Evolutionary conservation across 495 filamentous ascomycete genomes (phyloP).

Genomic region (Recurvomyces mirabilis): DNA sequence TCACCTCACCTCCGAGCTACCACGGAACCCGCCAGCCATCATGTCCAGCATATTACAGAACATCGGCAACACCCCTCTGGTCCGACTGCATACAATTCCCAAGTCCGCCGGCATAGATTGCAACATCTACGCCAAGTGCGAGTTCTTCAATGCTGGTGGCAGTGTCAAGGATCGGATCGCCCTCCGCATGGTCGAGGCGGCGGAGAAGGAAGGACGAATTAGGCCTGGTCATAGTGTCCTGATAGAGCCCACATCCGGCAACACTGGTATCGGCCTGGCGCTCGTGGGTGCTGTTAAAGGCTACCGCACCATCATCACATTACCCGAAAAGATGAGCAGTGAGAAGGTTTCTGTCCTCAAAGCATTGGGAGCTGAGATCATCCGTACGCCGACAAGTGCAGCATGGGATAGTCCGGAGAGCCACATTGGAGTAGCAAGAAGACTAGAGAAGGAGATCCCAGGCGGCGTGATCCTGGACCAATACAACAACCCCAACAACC

Average conservation of each 20-base stretch:
- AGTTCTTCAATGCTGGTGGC: conserved; percentile 95
- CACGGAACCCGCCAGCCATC: conserved; percentile 44
- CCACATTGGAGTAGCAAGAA: conserved; percentile 87
- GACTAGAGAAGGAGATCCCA: conserved; percentile 87
- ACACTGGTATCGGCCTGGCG: conserved; percentile 94
- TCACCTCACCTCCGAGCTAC: conserved; percentile 29
- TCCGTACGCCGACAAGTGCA: conserved; percentile 91
- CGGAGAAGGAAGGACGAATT: conserved; percentile 80
- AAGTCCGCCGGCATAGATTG: conserved; percentile 79
- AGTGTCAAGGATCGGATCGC: conserved; percentile 98
- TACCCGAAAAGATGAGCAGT: conserved; percentile 98
- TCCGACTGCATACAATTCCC: conserved; percentile 82
- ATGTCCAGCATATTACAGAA: conserved; percentile 52
- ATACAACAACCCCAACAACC: conserved; percentile 87
- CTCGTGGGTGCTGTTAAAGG: conserved; percentile 90
- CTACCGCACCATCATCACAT: conserved; percentile 96
- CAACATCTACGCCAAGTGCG: conserved; percentile 86
- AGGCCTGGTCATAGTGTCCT: conserved; percentile 85
- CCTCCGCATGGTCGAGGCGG: conserved; percentile 93
- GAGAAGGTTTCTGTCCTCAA: conserved; percentile 94
- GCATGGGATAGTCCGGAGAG: conserved; percentile 90
- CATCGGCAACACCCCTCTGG: conserved; percentile 92
- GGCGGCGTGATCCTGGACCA: conserved; percentile 96
- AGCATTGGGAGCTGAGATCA: conserved; percentile 91
- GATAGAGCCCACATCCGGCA: conserved; percentile 96